phyloP scores from a whole-genome alignment of 495 filamentous ascomycete species.

The Neurospora cerealis region DNA sequence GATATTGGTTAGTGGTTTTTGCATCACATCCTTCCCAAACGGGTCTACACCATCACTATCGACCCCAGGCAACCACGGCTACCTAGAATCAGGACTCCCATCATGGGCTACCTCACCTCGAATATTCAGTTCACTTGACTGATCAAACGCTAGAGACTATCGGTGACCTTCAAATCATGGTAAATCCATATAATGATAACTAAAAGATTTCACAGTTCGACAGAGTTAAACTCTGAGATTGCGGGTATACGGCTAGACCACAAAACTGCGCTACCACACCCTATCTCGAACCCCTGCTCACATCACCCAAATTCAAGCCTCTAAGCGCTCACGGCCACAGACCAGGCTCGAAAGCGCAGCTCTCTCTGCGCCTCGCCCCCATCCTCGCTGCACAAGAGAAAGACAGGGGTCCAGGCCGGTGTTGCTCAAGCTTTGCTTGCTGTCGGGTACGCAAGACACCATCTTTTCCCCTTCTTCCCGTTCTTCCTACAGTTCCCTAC shows the following conservation, averaged over 20 bases:
- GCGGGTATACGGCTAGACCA: not conserved
- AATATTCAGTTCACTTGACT: not conserved
- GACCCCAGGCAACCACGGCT: not conserved
- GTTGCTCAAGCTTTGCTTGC: not conserved
- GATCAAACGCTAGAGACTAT: not conserved
- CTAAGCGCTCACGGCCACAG: slow-evolving; percentile 2
- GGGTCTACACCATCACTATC: not conserved
- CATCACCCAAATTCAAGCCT: not conserved
- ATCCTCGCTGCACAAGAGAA: not conserved
- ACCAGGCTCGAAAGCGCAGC: slow-evolving; percentile 2
- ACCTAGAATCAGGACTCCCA: not conserved
- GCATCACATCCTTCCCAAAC: not conserved
- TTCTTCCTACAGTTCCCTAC: not conserved
- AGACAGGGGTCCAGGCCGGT: not conserved
- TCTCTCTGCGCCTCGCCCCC: slow-evolving; percentile 2
- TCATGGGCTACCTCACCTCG: not conserved
- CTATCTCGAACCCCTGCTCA: not conserved
- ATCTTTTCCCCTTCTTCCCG: not conserved
- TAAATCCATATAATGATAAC: not conserved
- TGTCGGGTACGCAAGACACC: not conserved
- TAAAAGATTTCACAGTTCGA: not conserved
- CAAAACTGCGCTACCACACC: not conserved
- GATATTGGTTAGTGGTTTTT: not conserved
- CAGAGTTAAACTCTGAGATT: not conserved
- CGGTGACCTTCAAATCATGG: not conserved